Evolutionary conservation across 352 stramenopile genomes (phyloP).

Genomic region (Hyaloperonospora arabidopsidis): DNA sequence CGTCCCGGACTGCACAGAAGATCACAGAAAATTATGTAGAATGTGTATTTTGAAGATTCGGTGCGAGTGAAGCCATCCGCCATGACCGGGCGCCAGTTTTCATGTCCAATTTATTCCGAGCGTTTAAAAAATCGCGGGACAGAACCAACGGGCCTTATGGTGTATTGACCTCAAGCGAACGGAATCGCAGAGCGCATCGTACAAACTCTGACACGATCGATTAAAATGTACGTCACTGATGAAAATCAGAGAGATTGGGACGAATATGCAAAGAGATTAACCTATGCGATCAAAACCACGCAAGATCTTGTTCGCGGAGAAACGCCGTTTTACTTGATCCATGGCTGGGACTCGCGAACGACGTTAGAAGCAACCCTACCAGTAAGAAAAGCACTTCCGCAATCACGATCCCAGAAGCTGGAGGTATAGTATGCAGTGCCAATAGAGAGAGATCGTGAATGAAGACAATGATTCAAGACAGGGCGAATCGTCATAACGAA

Average conservation of each 20-base stretch:
- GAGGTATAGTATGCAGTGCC: no score
- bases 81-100: neutral
- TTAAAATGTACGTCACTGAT: slow-evolving; percentile 8
- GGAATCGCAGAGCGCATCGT: neutral
- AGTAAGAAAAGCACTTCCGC: no score
- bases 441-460: no score
- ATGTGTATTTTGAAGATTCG: no score
- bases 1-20: no score
- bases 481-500: no score
- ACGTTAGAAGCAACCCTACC: neutral
- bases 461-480: no score
- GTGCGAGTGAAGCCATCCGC: no score
- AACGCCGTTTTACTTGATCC: neutral
- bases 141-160: neutral
- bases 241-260: slow-evolving; percentile 19
- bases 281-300: slow-evolving; percentile 20
- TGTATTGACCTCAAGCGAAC: slow-evolving; percentile 4
- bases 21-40: no score
- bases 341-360: slow-evolving; percentile 1
- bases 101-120: neutral
- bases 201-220: slow-evolving; percentile 12
- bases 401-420: no score
- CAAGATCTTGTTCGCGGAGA: neutral
- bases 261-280: slow-evolving; percentile 20
- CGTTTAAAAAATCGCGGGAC: neutral